Conservation (phyloP, 257 asterid genomes). For the Lycium ferocissimum region DNA sequence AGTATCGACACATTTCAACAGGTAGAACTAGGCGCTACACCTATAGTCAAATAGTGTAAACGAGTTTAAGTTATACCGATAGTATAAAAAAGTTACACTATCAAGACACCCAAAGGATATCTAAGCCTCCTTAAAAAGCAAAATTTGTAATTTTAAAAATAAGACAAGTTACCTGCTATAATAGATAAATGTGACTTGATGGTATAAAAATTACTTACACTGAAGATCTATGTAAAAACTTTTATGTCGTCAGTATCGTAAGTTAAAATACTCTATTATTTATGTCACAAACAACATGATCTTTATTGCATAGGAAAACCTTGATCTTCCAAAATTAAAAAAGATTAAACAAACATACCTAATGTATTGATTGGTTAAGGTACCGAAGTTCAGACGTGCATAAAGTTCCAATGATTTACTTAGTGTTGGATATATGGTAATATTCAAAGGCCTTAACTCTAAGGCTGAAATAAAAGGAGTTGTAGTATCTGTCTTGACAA, state of each 20-base stretch:
- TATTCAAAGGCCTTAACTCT: constrained; percentile 34
- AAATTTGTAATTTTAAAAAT: no score
- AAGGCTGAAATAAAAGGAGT: constrained; percentile 39
- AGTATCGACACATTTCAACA: background rate
- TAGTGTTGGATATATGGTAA: background rate
- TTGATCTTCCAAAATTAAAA: background rate
- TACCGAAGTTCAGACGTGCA: background rate
- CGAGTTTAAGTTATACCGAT: no score
- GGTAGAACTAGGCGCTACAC: background rate
- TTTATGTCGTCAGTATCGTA: no score
- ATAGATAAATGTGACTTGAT: no score
- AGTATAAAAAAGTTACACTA: no score
- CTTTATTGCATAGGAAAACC: background rate
- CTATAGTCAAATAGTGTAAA: no score
- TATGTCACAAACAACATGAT: background rate
- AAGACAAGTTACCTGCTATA: no score
- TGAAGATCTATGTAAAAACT: background rate
- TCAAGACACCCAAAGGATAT: no score
- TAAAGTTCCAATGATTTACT: constrained; percentile 8
- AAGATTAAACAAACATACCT: background rate
- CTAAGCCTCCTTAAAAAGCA: no score
- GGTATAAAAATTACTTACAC: no score
- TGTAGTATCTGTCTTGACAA: constrained; percentile 26
- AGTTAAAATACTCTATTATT: background rate
- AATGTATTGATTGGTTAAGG: background rate